These are phyloP conservation scores for Sugiyamaella boreocaroliniensis DNA, from an alignment of 805 yeast species.

Conservation along the genomic window DNA sequence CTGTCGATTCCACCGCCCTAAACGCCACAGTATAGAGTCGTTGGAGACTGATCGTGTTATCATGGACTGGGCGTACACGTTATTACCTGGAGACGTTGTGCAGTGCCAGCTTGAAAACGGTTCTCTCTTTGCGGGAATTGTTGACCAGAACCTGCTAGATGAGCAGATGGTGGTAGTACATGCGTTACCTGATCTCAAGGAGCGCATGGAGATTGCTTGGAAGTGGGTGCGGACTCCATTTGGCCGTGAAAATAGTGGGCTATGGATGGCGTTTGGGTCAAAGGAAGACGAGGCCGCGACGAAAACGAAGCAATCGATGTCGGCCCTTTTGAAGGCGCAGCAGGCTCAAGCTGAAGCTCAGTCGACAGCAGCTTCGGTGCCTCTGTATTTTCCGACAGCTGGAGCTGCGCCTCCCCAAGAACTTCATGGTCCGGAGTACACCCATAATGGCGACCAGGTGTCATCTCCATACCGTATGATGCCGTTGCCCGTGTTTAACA, in stretches of 20 bases:
- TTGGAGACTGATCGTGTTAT: slow-evolving; percentile 14
- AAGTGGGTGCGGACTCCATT: slow-evolving; percentile 18
- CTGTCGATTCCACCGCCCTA: slow-evolving; percentile 30
- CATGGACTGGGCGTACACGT: slow-evolving; percentile 15
- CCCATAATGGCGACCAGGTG: too few species aligned
- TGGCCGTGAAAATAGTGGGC: slow-evolving; percentile 1
- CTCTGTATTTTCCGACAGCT: background rate
- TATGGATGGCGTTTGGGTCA: background rate
- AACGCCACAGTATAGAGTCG: slow-evolving; percentile 10
- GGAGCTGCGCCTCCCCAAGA: too few species aligned
- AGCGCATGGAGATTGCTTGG: slow-evolving; percentile 20
- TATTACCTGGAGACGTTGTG: slow-evolving; percentile 27
- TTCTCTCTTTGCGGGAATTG: slow-evolving; percentile 27
- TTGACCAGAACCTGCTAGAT: slow-evolving; percentile 19
- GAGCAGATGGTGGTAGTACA: slow-evolving; percentile 19
- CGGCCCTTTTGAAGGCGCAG: background rate
- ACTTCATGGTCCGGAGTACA: too few species aligned
- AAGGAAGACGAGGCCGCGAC: background rate
- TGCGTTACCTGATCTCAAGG: slow-evolving; percentile 20
- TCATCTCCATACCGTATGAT: too few species aligned
- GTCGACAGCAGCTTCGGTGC: background rate
- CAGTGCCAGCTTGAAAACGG: slow-evolving; percentile 23
- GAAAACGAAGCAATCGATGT: background rate
- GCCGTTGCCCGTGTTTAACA: too few species aligned
- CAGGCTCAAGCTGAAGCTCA: background rate